These are phyloP conservation scores for Fusarium sp. DNA, from an alignment of 2,329 filamentous ascomycete genomes.

Conservation along the genomic window DNA sequence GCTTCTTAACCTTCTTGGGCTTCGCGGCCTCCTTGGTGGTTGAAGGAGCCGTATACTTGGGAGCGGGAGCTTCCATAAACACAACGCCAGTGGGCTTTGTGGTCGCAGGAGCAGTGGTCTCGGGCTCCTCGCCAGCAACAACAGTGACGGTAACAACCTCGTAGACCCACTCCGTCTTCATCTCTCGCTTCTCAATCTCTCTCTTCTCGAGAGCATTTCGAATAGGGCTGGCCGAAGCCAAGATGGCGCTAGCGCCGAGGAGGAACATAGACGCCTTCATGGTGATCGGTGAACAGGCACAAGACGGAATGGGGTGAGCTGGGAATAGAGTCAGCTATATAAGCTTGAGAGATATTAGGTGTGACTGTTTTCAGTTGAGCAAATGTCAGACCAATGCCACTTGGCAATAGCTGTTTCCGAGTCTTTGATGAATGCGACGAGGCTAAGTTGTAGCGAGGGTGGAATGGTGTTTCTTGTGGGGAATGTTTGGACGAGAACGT, in stretches of 20 bases:
- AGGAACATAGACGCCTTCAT: slow-evolving; percentile 62
- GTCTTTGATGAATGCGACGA: slow-evolving; percentile 31
- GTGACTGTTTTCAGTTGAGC: slow-evolving; percentile 28
- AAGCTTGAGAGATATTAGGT: slow-evolving; percentile 11
- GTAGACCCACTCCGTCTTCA: slow-evolving; percentile 52
- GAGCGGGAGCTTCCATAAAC: slow-evolving; percentile 35
- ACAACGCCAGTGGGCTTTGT: slow-evolving; percentile 29
- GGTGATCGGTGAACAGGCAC: slow-evolving; percentile 41
- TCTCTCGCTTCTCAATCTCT: slow-evolving; percentile 49
- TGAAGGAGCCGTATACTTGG: not conserved
- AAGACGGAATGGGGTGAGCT: slow-evolving; percentile 23
- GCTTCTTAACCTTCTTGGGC: slow-evolving; percentile 15
- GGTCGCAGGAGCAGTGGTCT: slow-evolving; percentile 21
- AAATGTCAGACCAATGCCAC: slow-evolving; percentile 19
- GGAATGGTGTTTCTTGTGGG: slow-evolving; percentile 36
- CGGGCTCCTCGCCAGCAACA: slow-evolving; percentile 43
- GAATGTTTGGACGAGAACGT: slow-evolving; percentile 32
- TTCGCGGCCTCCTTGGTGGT: slow-evolving; percentile 12
- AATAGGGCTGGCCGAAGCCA: slow-evolving; percentile 55
- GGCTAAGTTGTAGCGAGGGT: slow-evolving; percentile 8
- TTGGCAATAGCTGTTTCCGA: slow-evolving; percentile 32
- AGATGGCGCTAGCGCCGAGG: slow-evolving; percentile 54
- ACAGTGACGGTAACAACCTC: slow-evolving; percentile 57
- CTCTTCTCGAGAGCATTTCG: slow-evolving; percentile 49
- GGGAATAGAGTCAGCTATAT: slow-evolving; percentile 36